Percentiles rank a stretch among this genome's conserved stretches.
phyloP scores from a whole-genome alignment of 2,329 filamentous ascomycete species.

The Cladorrhinum sp. region DNA sequence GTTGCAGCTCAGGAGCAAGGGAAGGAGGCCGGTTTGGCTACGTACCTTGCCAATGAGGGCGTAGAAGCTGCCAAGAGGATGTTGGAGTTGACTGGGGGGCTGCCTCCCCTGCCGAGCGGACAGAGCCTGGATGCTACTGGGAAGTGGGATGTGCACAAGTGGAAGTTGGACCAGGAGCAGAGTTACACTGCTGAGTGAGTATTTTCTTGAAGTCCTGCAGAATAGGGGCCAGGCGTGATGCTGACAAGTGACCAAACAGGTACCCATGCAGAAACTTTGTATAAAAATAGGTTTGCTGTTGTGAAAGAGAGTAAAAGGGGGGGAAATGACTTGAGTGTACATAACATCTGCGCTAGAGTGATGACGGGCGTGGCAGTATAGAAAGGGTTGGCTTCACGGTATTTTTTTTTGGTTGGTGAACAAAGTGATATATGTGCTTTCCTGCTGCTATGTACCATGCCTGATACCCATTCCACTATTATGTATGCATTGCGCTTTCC shows the following conservation, averaged over 20 bases:
- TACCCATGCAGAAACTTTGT: constrained; percentile 65
- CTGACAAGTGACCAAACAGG: constrained; percentile 40
- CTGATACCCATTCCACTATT: background rate
- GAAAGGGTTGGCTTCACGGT: background rate
- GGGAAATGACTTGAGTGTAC: constrained; percentile 27
- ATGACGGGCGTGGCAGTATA: background rate
- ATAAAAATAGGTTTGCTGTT: constrained; percentile 35
- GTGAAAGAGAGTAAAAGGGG: constrained; percentile 11
- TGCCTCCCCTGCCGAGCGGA: constrained; percentile 86
- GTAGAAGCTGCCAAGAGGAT: constrained; percentile 53
- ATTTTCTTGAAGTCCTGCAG: background rate
- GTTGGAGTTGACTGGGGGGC: constrained; percentile 60
- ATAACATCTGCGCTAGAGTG: constrained; percentile 21
- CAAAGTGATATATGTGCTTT: background rate
- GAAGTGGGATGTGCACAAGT: constrained; percentile 65
- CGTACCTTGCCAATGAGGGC: constrained; percentile 62
- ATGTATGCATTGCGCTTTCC: background rate
- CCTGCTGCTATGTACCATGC: background rate
- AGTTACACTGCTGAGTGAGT: constrained; percentile 70
- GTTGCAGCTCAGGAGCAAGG: constrained; percentile 74
- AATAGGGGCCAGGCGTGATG: constrained; percentile 15
- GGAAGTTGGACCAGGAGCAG: constrained; percentile 62
- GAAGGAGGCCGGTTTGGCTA: constrained; percentile 64
- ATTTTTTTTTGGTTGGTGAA: background rate
- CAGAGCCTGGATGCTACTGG: constrained; percentile 52